Conservation (phyloP, 202 grass and related monocot genomes). For the Cymbopogon flexuosus region DNA sequence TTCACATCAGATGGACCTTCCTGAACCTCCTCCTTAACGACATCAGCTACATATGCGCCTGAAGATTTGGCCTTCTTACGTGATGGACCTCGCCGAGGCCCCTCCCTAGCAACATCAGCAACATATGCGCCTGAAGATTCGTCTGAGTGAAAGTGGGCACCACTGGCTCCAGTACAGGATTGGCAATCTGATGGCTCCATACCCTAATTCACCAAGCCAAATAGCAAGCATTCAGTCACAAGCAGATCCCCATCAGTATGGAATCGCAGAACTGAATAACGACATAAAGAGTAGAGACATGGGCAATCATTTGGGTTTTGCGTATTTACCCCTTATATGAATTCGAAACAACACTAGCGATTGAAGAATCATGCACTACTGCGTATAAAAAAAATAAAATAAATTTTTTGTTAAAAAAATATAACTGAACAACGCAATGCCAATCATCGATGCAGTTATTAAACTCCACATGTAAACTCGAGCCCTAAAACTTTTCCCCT, state of each 20-base stretch:
- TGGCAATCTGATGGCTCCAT: constrained; percentile 13
- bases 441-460: not conserved
- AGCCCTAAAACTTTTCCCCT: not conserved
- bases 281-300: not conserved
- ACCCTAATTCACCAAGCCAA: constrained; percentile 20
- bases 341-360: not conserved
- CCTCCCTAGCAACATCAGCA: not conserved
- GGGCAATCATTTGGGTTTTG: not conserved
- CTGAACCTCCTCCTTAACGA: not conserved
- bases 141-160: not conserved
- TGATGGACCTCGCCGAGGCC: not conserved
- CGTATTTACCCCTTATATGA: not conserved
- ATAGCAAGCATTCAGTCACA: not conserved
- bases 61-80: not conserved
- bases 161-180: not conserved
- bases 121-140: not conserved
- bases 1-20: not conserved
- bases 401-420: too few relatives aligned
- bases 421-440: not conserved
- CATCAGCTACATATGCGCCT: not conserved
- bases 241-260: not conserved
- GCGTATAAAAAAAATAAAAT: not conserved
- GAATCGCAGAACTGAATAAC: not conserved
- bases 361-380: not conserved
- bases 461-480: not conserved